Conservation (phyloP, 2,329 filamentous ascomycete genomes). For the Cordyceps tenuipes region DNA sequence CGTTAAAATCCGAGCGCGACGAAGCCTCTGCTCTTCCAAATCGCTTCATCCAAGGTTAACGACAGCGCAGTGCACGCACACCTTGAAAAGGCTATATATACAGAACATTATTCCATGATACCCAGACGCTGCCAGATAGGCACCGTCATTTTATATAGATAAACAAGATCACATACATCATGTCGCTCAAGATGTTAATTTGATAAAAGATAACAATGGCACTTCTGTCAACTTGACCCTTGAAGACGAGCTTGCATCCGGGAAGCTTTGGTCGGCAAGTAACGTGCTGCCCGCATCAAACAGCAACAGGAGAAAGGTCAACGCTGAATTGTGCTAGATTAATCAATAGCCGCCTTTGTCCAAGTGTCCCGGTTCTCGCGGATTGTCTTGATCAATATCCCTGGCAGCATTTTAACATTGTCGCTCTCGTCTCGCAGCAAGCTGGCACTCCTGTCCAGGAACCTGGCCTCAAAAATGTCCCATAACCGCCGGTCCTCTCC, state of each 20-base stretch:
- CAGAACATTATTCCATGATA: background rate
- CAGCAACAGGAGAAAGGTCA: too few species aligned
- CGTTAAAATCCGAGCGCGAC: background rate
- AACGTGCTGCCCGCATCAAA: too few species aligned
- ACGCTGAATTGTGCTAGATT: too few species aligned
- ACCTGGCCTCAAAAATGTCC: conserved; percentile 13
- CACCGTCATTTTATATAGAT: conserved; percentile 1
- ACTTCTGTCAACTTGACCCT: background rate
- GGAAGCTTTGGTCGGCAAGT: too few species aligned
- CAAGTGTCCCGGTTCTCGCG: background rate
- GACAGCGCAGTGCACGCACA: too few species aligned
- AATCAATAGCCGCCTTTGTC: background rate
- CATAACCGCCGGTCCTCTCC: conserved; percentile 15
- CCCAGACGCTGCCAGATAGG: background rate
- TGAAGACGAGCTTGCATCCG: too few species aligned
- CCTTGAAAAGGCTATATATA: background rate
- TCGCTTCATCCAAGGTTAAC: background rate
- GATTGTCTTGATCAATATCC: background rate
- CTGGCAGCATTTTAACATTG: background rate
- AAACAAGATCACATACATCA: background rate
- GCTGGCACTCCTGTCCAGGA: background rate
- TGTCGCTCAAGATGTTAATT: background rate
- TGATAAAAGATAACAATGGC: conserved; percentile 10
- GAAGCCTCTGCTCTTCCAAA: background rate
- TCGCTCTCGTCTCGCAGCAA: background rate